These are phyloP conservation scores for Acrocalymma vagum DNA, from an alignment of 2,329 filamentous ascomycete genomes.

Conservation along the genomic window DNA sequence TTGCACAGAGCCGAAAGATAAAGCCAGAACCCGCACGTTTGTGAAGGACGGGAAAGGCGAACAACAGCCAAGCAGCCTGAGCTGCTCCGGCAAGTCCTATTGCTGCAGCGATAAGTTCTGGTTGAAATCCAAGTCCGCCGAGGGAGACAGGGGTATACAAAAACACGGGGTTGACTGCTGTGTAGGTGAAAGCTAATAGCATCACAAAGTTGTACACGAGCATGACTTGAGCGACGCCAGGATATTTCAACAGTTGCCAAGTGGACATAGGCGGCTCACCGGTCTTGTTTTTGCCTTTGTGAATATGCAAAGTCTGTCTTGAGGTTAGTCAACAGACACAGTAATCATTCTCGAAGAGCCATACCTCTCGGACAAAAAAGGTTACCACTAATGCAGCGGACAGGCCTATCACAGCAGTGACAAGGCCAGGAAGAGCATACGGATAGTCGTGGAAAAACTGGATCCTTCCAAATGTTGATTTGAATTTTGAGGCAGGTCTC, in stretches of 20 bases:
- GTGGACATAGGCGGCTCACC: conserved; percentile 53
- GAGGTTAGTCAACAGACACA: conserved; percentile 6
- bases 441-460: conserved; percentile 71
- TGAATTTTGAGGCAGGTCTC: conserved; percentile 71
- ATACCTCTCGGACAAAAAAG: conserved; percentile 69
- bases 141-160: conserved; percentile 69
- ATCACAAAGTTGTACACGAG: conserved; percentile 72
- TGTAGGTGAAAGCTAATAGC: conserved; percentile 76
- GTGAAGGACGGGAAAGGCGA: conserved; percentile 75
- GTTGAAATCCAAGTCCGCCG: conserved; percentile 72
- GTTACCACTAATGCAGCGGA: conserved; percentile 61
- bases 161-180: conserved; percentile 73
- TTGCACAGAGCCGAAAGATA: conserved; percentile 67
- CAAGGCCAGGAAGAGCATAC: conserved; percentile 71
- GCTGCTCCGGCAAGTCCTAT: conserved; percentile 70
- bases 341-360: background rate
- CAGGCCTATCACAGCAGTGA: conserved; percentile 62
- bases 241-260: conserved; percentile 65
- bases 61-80: conserved; percentile 76
- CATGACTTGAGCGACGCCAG: conserved; percentile 72
- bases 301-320: conserved; percentile 40
- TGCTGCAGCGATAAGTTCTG: conserved; percentile 71
- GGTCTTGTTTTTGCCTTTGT: conserved; percentile 25
- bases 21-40: conserved; percentile 70
- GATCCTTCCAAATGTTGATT: conserved; percentile 62